Evolutionary conservation across 73 alveolate species (phyloP), one percentile per base, ranked within the genome.

Genomic region (Stentor roeselii): DNA sequence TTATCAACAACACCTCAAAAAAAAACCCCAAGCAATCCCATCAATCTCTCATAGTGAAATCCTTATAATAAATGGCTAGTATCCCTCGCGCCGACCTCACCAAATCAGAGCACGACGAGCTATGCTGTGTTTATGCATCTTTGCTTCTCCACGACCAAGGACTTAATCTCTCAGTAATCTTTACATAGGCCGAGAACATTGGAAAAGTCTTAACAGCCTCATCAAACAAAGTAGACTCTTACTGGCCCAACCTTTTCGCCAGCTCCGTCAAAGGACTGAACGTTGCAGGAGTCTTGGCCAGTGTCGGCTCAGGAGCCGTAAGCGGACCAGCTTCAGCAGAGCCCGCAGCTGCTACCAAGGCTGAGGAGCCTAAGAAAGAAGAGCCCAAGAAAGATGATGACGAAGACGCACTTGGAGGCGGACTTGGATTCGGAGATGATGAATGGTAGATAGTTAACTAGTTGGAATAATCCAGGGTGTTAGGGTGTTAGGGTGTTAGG

Each of bases 201-300:
- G 76, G 90, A 75, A 94, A 92, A 86, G 82, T 94, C 59, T 76
- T 94, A 67, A 87, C 90, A 87, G 97, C 96, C 0, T 92, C 97
- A 59, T 96, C 97, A 59, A 94, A 94, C 87, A 88, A 87, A 78
- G 97, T 94, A 42, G 98, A 94, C 85, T 90, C 91, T 37, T 94
- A 92, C 95, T 94, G 96, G 95, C 97, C 98, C 36, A 92, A 92
- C 60, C 86, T 92, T 83, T 94, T 94, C 89, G 97, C 97, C 80
- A 94, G 90, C 86, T 93, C 96, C 59, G 89, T 94, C 32, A 78
- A 92, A 90, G 93, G 92, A 59, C 93, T 85, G 58, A 88, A 94
- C 89, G 78, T 94, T 41, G 90, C 86, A 50, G 89, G 91, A 32
- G 85, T 94, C 78, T 75, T 94, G 36, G 59, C 90, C 42, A 92